These are phyloP conservation scores for Hansenula sp. DNA, from an alignment of 1,139 yeast genomes.

Conservation along the genomic window DNA sequence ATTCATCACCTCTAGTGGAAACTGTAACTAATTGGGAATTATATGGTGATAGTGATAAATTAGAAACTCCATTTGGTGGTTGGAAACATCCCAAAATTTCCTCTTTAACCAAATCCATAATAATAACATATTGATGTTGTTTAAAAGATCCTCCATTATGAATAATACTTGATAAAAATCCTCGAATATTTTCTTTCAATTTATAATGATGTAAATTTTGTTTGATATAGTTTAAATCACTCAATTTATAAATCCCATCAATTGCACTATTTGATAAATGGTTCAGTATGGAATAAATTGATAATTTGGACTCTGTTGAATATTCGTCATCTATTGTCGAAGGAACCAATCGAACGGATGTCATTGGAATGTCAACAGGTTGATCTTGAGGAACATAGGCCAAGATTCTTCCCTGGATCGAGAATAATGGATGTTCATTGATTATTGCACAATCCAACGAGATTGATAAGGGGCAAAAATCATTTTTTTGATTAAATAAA, in stretches of 20 bases:
- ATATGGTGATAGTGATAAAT: slow-evolving; percentile 58
- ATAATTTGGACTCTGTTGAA: background rate
- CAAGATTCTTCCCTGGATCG: slow-evolving; percentile 47
- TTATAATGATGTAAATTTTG: slow-evolving; percentile 16
- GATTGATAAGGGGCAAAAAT: slow-evolving; percentile 14
- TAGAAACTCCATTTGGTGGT: slow-evolving; percentile 61
- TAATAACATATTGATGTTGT: slow-evolving; percentile 25
- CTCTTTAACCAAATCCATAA: slow-evolving; percentile 45
- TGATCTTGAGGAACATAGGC: slow-evolving; percentile 33
- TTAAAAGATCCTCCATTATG: slow-evolving; percentile 20
- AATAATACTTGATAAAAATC: slow-evolving; percentile 14
- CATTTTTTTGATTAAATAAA: slow-evolving; percentile 15
- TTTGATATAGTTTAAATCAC: slow-evolving; percentile 41
- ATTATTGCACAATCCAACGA: slow-evolving; percentile 13
- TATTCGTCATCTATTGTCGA: slow-evolving; percentile 33
- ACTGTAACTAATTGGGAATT: slow-evolving; percentile 59
- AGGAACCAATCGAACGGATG: slow-evolving; percentile 18
- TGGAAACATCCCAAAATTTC: slow-evolving; percentile 47
- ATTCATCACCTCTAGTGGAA: slow-evolving; percentile 56
- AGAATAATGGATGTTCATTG: slow-evolving; percentile 43
- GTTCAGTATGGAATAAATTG: slow-evolving; percentile 33
- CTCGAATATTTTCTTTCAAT: slow-evolving; percentile 13
- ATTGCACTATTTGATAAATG: slow-evolving; percentile 49
- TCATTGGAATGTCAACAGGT: too few species aligned
- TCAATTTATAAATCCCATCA: slow-evolving; percentile 47